Evolutionary conservation across 345 rosid genomes (phyloP), one percentile per base, ranked within the genome.

Genomic region (Boechera retrofracta): DNA sequence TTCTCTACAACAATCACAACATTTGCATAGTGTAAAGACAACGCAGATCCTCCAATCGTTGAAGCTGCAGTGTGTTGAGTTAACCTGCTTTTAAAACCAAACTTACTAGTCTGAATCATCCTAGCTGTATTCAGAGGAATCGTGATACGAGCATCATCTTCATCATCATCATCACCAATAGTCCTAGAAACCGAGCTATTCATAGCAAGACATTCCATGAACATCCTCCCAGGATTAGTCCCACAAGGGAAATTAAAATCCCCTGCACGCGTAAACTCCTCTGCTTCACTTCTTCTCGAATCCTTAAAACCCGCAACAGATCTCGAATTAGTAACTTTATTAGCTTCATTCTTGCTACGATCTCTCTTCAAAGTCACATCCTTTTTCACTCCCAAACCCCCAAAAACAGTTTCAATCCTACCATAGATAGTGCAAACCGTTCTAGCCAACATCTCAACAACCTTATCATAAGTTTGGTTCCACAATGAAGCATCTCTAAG

Each of bases 11-110:
- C 89, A 53, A 95, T 91, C 72, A 95, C 85, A 9, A 92, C 89
- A 72, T 92, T 95, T 0, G 99, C 98, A 72, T 95, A 92, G 73
- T 89, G 98, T 77, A 95, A 75, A 56, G 98, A 89, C 42, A 95
- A 81, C 45, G 98, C 97, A 52, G 96, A 90, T 4, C 99, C 98
- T 67, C 99, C 99, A 58, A 92, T 75, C 0, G 98, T 90, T n/a
- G 90, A 85, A 65, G 85, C 81, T 21, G 90, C 72, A 76, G 91
- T 89, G 57, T 83, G 87, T 6, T 70, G 77, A 1, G 86, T 79
- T 44, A 90, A 64, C 65, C 85, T 82, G 70, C 89, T 89, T 69
- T 82, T 89, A 12, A 82, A 83, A 69, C 92, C 88, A 44, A 82
- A 82, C 36, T 67, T 81, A 48, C 72, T 69, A 29, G 39, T 72